Evolutionary conservation across 1,139 yeast genomes (phyloP).

Genomic region (Candida freyschussii): DNA sequence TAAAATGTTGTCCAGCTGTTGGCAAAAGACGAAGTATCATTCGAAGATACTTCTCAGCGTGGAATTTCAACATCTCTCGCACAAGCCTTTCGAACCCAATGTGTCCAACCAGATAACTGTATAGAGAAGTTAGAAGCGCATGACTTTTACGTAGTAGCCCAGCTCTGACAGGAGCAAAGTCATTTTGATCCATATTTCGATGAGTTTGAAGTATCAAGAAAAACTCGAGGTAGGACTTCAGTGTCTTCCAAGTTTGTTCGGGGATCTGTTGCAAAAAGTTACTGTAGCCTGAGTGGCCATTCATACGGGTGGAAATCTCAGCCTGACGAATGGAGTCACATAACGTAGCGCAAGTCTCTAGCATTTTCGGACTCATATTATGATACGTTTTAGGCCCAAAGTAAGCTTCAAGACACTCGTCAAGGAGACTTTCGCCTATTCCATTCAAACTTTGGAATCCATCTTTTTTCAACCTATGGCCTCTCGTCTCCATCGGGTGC

Average conservation of each 20-base stretch:
- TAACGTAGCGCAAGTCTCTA: no score
- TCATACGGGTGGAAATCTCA: conserved; percentile 48
- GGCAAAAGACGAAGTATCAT: no score
- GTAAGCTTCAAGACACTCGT: no score
- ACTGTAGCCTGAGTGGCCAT: conserved; percentile 30
- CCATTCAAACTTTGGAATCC: no score
- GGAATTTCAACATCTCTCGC: neutral
- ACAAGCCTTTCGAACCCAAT: neutral
- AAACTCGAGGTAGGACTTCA: conserved; percentile 37
- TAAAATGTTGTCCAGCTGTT: no score
- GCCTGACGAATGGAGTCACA: conserved; percentile 46
- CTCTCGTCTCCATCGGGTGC: conserved; percentile 2
- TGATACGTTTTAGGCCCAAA: no score
- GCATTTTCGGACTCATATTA: no score
- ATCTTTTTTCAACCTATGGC: no score
- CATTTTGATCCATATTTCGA: neutral
- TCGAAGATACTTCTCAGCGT: conserved; percentile 1
- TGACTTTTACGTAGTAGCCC: no score
- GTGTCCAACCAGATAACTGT: neutral
- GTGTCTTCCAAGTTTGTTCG: conserved; percentile 34
- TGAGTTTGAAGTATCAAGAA: conserved; percentile 6
- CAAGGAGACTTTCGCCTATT: no score
- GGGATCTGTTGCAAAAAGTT: conserved; percentile 35
- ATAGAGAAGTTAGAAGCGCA: no score
- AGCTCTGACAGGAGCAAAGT: no score